A percentile compares a stretch with the other conserved stretches of the same genome.
These are phyloP conservation scores for Candida tibetensis DNA, from an alignment of 805 yeast genomes.

Conservation along the genomic window DNA sequence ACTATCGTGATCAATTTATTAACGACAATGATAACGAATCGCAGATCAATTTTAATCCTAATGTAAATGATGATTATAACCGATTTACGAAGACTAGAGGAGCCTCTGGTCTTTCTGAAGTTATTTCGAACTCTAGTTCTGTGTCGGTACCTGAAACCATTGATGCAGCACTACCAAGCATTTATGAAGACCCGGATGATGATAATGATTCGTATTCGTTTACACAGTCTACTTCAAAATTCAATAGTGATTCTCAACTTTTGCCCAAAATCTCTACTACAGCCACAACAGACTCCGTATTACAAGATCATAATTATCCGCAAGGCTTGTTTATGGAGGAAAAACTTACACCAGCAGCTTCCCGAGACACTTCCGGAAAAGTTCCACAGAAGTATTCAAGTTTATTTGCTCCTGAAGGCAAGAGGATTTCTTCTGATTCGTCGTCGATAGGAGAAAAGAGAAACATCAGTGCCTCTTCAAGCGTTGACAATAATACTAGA, in stretches of 20 bases:
- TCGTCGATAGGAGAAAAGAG: background rate
- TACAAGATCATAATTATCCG: constrained; percentile 20
- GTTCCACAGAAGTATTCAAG: constrained; percentile 21
- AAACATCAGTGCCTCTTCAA: background rate
- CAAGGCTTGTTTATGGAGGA: constrained; percentile 26
- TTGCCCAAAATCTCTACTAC: background rate
- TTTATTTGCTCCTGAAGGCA: constrained; percentile 12
- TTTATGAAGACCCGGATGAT: constrained; percentile 29
- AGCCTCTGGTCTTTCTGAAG: constrained; percentile 15
- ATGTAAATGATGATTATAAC: constrained; percentile 22
- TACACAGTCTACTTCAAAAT: background rate
- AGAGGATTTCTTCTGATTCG: background rate
- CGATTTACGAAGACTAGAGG: constrained; percentile 31
- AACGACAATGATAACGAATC: constrained; percentile 42
- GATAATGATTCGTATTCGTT: constrained; percentile 8
- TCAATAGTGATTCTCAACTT: background rate
- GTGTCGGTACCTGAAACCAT: constrained; percentile 42
- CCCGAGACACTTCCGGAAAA: constrained; percentile 4
- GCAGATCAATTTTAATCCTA: constrained; percentile 24
- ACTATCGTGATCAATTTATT: constrained; percentile 48
- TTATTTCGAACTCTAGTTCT: constrained; percentile 21
- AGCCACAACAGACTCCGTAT: constrained; percentile 22
- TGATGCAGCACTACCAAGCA: constrained; percentile 37
- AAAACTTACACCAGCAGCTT: constrained; percentile 20
- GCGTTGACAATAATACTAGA: background rate